Conservation (phyloP, 805 yeast species). For the Cyberlindnera mycetangii region DNA sequence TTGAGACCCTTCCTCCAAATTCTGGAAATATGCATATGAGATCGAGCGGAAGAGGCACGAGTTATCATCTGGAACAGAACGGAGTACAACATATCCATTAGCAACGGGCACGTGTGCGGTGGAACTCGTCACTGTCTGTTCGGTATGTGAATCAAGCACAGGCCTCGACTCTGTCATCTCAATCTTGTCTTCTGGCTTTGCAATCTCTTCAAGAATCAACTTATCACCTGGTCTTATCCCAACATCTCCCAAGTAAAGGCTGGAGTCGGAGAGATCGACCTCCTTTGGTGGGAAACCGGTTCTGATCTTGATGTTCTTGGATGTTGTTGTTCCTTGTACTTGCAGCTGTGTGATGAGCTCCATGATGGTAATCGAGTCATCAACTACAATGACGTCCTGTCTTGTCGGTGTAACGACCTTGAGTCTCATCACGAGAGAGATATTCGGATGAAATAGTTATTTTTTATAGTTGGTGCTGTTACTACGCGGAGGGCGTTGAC, state of each 20-base stretch:
- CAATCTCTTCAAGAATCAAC: slow-evolving; percentile 36
- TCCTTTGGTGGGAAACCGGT: slow-evolving; percentile 62
- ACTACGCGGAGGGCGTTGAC: background rate
- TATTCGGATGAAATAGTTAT: no score
- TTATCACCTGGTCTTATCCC: slow-evolving; percentile 62
- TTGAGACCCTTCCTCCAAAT: slow-evolving; percentile 42
- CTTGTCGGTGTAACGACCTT: slow-evolving; percentile 31
- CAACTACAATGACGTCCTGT: slow-evolving; percentile 35
- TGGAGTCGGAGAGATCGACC: slow-evolving; percentile 29
- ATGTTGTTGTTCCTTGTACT: slow-evolving; percentile 1
- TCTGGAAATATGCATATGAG: slow-evolving; percentile 46
- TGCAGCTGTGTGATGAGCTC: slow-evolving; percentile 31
- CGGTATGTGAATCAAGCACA: background rate
- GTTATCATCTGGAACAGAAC: slow-evolving; percentile 72
- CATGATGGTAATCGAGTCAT: slow-evolving; percentile 34
- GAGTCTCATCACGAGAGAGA: slow-evolving; percentile 38
- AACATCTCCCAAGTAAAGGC: slow-evolving; percentile 32
- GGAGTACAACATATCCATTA: slow-evolving; percentile 41
- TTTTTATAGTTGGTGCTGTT: no score
- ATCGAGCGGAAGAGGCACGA: slow-evolving; percentile 73
- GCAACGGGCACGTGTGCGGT: slow-evolving; percentile 13
- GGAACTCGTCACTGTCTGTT: slow-evolving; percentile 3
- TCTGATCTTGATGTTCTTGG: slow-evolving; percentile 33
- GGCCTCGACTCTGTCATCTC: background rate
- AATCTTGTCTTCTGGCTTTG: background rate